Evolutionary conservation across 2,329 filamentous ascomycete genomes (phyloP).

Genomic region (Pseudogymnoascus sp.): DNA sequence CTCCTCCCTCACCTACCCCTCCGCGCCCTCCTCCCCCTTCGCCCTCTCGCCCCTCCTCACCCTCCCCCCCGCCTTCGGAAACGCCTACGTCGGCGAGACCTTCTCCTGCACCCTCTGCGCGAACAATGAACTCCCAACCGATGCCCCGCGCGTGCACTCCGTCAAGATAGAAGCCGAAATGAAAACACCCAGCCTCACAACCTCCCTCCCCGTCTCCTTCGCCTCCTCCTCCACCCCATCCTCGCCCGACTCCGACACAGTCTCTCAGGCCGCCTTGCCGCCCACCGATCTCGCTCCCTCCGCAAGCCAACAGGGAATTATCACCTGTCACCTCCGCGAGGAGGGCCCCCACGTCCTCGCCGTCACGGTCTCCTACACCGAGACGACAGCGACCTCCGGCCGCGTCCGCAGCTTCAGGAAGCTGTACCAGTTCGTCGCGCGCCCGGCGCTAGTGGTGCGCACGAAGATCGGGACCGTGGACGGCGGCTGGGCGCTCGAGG

Average conservation of each 20-base stretch:
- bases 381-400: slow-evolving; percentile 62
- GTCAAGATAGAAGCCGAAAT: slow-evolving; percentile 86
- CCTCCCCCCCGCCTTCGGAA: slow-evolving; percentile 84
- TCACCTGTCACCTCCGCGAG: slow-evolving; percentile 83
- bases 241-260: not conserved
- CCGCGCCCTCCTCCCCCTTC: slow-evolving; percentile 34
- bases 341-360: slow-evolving; percentile 90
- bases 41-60: slow-evolving; percentile 61
- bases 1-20: slow-evolving; percentile 68
- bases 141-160: slow-evolving; percentile 39
- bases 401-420: slow-evolving; percentile 84
- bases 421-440: slow-evolving; percentile 92
- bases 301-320: slow-evolving; percentile 68
- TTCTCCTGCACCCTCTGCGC: slow-evolving; percentile 92
- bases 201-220: slow-evolving; percentile 59
- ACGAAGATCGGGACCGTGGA: slow-evolving; percentile 66
- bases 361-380: slow-evolving; percentile 90
- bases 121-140: slow-evolving; percentile 66
- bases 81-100: slow-evolving; percentile 89
- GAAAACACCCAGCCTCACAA: slow-evolving; percentile 66
- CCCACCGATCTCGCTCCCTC: slow-evolving; percentile 49
- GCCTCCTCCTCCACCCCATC: slow-evolving; percentile 27
- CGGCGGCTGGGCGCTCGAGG: slow-evolving; percentile 69
- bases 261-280: slow-evolving; percentile 16
- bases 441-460: slow-evolving; percentile 78